Evolutionary conservation across 2,329 filamentous ascomycete species (phyloP).

Genomic region (Lojkania enalia): DNA sequence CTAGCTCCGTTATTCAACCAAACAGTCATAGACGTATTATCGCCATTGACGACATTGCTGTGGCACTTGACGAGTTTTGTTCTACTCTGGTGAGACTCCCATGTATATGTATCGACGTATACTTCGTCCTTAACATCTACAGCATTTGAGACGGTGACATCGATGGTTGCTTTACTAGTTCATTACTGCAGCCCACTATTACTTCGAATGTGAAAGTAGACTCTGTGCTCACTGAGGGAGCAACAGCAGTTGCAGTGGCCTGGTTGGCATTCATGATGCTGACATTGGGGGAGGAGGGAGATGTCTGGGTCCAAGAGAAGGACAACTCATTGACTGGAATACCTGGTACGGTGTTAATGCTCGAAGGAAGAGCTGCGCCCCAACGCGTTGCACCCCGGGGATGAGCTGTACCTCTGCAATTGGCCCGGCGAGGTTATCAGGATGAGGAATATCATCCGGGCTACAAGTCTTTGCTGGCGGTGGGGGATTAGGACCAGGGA

Average conservation of each 20-base stretch:
- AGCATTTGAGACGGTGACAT: conserved; percentile 33
- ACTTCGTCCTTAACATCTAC: conserved; percentile 32
- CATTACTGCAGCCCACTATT: conserved; percentile 30
- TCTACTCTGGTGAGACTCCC: conserved; percentile 33
- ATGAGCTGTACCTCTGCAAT: conserved; percentile 23
- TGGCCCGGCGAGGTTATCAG: conserved; percentile 15
- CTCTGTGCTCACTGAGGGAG: conserved; percentile 24
- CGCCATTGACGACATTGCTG: conserved; percentile 41
- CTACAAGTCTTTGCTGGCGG: conserved; percentile 29
- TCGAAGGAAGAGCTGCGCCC: conserved; percentile 31
- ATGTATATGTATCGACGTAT: conserved; percentile 39
- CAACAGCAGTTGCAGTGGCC: conserved; percentile 27
- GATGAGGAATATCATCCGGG: conserved; percentile 19
- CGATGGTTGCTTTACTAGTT: conserved; percentile 25
- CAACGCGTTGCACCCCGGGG: conserved; percentile 32
- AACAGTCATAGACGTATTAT: conserved; percentile 34
- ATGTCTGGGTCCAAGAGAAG: conserved; percentile 38
- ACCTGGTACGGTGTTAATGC: conserved; percentile 32
- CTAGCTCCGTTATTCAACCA: conserved; percentile 28
- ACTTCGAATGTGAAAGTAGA: conserved; percentile 35
- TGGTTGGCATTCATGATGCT: conserved; percentile 26
- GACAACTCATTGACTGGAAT: conserved; percentile 28
- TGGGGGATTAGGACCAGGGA: conserved; percentile 36
- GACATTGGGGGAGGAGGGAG: conserved; percentile 21
- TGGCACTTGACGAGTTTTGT: conserved; percentile 37